Evolutionary conservation across 75 land plant genomes (phyloP), one percentile per base, ranked within the genome.

Genomic region (Larix kaempferi): DNA sequence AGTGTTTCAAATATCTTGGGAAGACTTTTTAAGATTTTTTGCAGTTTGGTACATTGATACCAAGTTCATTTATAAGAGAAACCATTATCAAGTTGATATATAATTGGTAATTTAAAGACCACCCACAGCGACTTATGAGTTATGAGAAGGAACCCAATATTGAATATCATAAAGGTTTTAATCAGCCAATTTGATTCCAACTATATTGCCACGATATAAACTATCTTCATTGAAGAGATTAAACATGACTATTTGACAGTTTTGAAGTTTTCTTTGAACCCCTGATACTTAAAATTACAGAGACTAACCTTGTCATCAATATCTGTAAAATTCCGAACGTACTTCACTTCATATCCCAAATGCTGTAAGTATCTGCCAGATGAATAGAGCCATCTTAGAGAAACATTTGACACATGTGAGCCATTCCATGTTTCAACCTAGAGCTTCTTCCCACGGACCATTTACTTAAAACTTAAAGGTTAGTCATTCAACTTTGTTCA

Each of bases 321-420:
- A 86, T 93, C 95, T 11, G 95, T 93, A 76, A 93, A 91, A 71
- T 93, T 93, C 25, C 95, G 91, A 69, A 91, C 94, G 75, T 93
- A 93, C 59, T 78, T 82, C 26, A 93, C 94, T 26, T 93, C 85
- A 78, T 87, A 93, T 57, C 90, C 95, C 82, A 93, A 59, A 75
- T 83, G 77, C 87, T 60, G 81, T 13, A 93, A 79, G 74, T 90
- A 90, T 83, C 94, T 91, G 89, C 80, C 80, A 82, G 81, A 80
- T 80, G 21, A 23, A 65, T 39, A 69, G 8, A 69, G 41, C 73
- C 52, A 41, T 2, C n/a, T 69, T 44, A 69, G 73, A 41, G 54
- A 69, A 41, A 69, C 11, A 41, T 6, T 69, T 69, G 39, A 19
- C 73, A 69, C 23, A 69, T 41, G 54, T 39, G 0, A 39, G n/a